Percentiles rank a stretch among this genome's conserved stretches.
phyloP scores from a whole-genome alignment of 202 grass and related monocot species.

The Brachypodium distachyon region DNA sequence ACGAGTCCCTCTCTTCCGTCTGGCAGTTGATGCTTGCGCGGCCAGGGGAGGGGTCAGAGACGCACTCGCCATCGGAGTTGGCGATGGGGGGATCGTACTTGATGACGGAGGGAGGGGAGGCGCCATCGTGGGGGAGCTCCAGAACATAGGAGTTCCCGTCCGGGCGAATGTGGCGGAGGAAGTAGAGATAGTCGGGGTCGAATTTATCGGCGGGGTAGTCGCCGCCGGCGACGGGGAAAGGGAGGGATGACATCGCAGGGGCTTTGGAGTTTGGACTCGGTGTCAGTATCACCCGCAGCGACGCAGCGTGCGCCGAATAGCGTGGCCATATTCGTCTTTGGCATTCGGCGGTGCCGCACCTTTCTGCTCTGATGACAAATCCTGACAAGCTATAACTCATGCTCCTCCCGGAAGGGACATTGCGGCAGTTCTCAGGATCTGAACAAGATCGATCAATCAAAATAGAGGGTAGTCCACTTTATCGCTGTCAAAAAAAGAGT shows the following conservation, averaged over 20 bases:
- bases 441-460: too few relatives aligned
- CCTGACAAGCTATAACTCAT: too few relatives aligned
- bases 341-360: too few relatives aligned
- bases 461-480: too few relatives aligned
- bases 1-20: not conserved
- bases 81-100: conserved; percentile 33
- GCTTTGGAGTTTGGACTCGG: not conserved
- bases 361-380: too few relatives aligned
- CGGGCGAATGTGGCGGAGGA: conserved; percentile 40
- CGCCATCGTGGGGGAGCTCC: conserved; percentile 21
- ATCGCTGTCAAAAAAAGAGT: too few relatives aligned
- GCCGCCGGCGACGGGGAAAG: conserved; percentile 4
- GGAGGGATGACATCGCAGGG: not conserved
- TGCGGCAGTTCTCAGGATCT: too few relatives aligned
- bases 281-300: too few relatives aligned
- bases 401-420: too few relatives aligned
- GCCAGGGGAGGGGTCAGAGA: conserved; percentile 18
- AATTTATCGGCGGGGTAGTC: not conserved
- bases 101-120: conserved; percentile 1
- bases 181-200: conserved; percentile 56
- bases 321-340: too few relatives aligned
- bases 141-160: conserved; percentile 39
- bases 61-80: conserved; percentile 18
- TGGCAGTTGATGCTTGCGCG: not conserved
- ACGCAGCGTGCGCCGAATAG: too few relatives aligned